Conservation (phyloP, 2,329 filamentous ascomycete species). For the Tympanopsis confertula region DNA sequence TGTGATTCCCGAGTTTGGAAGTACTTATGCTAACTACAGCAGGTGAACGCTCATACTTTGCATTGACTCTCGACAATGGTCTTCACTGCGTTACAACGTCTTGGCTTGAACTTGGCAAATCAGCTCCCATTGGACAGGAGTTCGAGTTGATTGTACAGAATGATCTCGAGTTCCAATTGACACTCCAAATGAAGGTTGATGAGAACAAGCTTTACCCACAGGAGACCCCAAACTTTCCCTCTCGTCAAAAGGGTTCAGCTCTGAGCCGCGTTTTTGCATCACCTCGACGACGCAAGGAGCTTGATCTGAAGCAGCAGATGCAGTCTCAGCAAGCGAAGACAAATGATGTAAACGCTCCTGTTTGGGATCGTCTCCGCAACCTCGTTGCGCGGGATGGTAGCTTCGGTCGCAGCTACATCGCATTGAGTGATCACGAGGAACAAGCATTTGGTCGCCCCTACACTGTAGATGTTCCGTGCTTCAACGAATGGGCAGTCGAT, state of each 20-base stretch:
- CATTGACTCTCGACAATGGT: slow-evolving; percentile 93
- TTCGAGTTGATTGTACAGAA: slow-evolving; percentile 96
- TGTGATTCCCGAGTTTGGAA: slow-evolving; percentile 9
- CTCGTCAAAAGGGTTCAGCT: slow-evolving; percentile 68
- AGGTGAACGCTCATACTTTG: slow-evolving; percentile 90
- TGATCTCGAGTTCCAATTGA: slow-evolving; percentile 97
- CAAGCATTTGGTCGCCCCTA: slow-evolving; percentile 81
- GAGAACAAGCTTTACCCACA: slow-evolving; percentile 55
- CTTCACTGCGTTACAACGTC: slow-evolving; percentile 95
- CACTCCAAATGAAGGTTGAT: slow-evolving; percentile 86
- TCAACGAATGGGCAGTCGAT: slow-evolving; percentile 97
- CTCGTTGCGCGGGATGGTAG: slow-evolving; percentile 84
- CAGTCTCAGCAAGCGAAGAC: slow-evolving; percentile 67
- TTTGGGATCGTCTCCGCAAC: slow-evolving; percentile 79
- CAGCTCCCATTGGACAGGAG: slow-evolving; percentile 90
- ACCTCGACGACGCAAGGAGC: slow-evolving; percentile 91
- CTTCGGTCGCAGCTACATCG: slow-evolving; percentile 87
- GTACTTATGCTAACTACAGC: slow-evolving; percentile 1
- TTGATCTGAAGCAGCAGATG: slow-evolving; percentile 72
- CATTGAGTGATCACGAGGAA: slow-evolving; percentile 81
- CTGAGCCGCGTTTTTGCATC: slow-evolving; percentile 90
- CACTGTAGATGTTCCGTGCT: slow-evolving; percentile 80
- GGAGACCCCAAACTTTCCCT: slow-evolving; percentile 43
- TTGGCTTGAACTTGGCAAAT: slow-evolving; percentile 84
- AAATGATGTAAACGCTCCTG: slow-evolving; percentile 51